A percentile compares a stretch with the other conserved stretches of the same genome.
phyloP scores from a whole-genome alignment of 306 rosid genomes.

The Adenanthera pavonina region DNA sequence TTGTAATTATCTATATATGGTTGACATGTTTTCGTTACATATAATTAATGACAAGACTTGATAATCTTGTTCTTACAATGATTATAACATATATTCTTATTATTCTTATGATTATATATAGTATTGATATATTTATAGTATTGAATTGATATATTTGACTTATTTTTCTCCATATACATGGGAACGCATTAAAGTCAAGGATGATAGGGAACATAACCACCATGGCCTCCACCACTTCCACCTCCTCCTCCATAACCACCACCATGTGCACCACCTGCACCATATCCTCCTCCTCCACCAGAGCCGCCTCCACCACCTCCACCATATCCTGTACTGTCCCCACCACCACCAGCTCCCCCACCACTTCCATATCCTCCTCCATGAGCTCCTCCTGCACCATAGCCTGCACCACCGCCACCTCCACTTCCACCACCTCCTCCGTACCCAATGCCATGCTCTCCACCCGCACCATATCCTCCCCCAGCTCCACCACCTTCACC shows the following conservation, averaged over 20 bases:
- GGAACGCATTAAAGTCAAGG: slow-evolving; percentile 12
- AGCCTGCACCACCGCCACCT: slow-evolving; percentile 46
- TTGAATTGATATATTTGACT: slow-evolving; percentile 29
- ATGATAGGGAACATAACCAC: slow-evolving; percentile 57
- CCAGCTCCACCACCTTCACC: background rate
- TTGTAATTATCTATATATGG: slow-evolving; percentile 22
- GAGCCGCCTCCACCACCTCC: slow-evolving; percentile 42
- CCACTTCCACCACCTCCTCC: slow-evolving; percentile 34
- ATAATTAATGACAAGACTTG: slow-evolving; percentile 18
- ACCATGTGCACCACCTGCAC: slow-evolving; percentile 28
- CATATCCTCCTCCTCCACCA: slow-evolving; percentile 36
- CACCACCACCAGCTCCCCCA: slow-evolving; percentile 41
- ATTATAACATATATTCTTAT: background rate
- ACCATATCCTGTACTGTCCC: slow-evolving; percentile 35
- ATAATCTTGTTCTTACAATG: slow-evolving; percentile 16
- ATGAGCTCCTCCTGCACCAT: slow-evolving; percentile 36
- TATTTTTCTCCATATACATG: slow-evolving; percentile 31
- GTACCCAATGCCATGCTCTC: background rate
- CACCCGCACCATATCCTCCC: background rate
- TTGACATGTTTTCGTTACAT: slow-evolving; percentile 38
- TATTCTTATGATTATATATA: slow-evolving; percentile 1
- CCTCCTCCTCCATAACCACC: slow-evolving; percentile 44
- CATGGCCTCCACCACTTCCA: slow-evolving; percentile 64
- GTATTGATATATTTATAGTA: background rate
- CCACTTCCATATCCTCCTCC: slow-evolving; percentile 36